These are phyloP conservation scores for Backusella tuberculispora DNA, from an alignment of 192 early-diverging fungal species.

Conservation along the genomic window DNA sequence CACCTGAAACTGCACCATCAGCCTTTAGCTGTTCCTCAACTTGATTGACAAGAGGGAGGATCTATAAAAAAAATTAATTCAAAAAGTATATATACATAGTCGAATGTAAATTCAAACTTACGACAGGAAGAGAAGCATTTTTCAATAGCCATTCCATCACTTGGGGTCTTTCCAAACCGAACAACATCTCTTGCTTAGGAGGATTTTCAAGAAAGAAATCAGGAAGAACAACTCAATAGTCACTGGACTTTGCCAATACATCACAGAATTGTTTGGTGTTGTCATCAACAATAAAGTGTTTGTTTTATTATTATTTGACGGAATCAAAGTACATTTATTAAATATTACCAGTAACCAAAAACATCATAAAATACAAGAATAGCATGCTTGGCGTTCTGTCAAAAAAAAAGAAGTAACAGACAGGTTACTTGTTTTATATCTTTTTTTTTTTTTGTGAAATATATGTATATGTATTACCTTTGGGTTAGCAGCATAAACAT, in stretches of 20 bases:
- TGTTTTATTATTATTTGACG: too few relatives aligned
- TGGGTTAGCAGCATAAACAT: constrained; percentile 18
- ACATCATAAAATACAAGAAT: constrained; percentile 1
- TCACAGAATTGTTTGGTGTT: constrained; percentile 70
- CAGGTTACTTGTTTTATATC: background rate
- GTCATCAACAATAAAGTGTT: constrained; percentile 8
- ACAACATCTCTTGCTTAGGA: constrained; percentile 41
- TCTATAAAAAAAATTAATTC: background rate
- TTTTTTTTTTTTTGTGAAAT: too few relatives aligned
- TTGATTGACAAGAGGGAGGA: constrained; percentile 6
- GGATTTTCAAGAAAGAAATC: constrained; percentile 60
- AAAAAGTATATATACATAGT: background rate
- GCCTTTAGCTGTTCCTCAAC: constrained; percentile 42
- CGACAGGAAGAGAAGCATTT: background rate
- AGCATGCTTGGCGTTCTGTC: background rate
- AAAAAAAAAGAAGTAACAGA: too few relatives aligned
- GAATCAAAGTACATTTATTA: background rate
- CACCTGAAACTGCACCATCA: constrained; percentile 50
- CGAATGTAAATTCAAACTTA: too few relatives aligned
- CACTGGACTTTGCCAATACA: constrained; percentile 46
- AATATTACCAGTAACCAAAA: background rate
- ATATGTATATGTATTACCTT: too few relatives aligned
- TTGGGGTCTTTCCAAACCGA: constrained; percentile 28
- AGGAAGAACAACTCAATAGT: constrained; percentile 65
- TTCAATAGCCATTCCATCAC: constrained; percentile 43